Evolutionary conservation across 2,329 filamentous ascomycete species (phyloP).

Genomic region (Bipolaris zeicola): DNA sequence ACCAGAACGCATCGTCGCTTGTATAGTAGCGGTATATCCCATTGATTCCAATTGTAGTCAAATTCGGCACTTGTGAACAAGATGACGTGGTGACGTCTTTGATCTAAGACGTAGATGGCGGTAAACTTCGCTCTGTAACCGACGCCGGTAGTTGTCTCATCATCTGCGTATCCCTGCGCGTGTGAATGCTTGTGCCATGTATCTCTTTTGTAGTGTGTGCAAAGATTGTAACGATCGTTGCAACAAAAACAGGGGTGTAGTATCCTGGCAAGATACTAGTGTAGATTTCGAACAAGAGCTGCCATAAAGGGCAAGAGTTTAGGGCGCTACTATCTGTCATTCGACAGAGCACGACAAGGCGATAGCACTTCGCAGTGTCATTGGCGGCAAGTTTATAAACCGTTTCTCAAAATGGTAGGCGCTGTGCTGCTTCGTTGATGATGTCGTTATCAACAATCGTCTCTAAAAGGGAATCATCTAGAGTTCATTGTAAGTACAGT

Average conservation of each 20-base stretch:
- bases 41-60: too few species aligned
- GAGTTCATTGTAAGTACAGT: constrained; percentile 20
- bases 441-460: constrained; percentile 20
- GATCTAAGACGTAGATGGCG: background rate
- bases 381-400: constrained; percentile 23
- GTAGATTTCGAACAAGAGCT: background rate
- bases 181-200: constrained; percentile 4
- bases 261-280: constrained; percentile 12
- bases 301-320: background rate
- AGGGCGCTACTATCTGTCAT: background rate
- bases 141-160: constrained; percentile 18
- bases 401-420: constrained; percentile 24
- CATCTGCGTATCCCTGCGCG: constrained; percentile 15
- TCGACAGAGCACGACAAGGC: constrained; percentile 29
- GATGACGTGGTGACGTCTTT: background rate
- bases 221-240: constrained; percentile 31
- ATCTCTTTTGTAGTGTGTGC: constrained; percentile 23
- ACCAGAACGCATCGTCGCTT: background rate
- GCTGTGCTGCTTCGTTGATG: constrained; percentile 19
- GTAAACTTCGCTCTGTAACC: constrained; percentile 16
- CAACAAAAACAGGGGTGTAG: constrained; percentile 18
- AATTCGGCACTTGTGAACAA: background rate
- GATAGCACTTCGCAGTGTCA: constrained; percentile 28
- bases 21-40: background rate
- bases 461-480: constrained; percentile 27